These are phyloP conservation scores for Cymodocea nodosa DNA, from an alignment of 116 monocot species.

Conservation along the genomic window DNA sequence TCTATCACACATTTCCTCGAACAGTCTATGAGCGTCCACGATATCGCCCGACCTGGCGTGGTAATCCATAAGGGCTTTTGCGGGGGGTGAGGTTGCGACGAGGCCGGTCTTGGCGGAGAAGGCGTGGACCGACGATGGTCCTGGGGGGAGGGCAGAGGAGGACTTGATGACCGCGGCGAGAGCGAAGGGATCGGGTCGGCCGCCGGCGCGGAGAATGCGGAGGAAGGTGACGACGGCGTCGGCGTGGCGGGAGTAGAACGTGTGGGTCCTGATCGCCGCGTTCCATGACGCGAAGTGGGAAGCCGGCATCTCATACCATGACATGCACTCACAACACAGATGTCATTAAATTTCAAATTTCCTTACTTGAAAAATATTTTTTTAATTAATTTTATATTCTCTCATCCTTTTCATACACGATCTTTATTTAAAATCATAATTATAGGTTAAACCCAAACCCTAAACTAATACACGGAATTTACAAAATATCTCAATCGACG, in stretches of 20 bases:
- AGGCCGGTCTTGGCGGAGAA: slow-evolving; percentile 22
- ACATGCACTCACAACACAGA: too few species aligned
- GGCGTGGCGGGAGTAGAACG: slow-evolving; percentile 8
- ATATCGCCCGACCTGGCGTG: slow-evolving; percentile 28
- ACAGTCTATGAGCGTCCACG: slow-evolving; percentile 24
- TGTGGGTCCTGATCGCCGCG: slow-evolving; percentile 5
- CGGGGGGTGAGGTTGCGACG: slow-evolving; percentile 1
- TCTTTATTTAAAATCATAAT: too few species aligned
- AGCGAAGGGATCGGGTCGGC: slow-evolving; percentile 40
- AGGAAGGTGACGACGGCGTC: slow-evolving; percentile 17
- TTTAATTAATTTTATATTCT: too few species aligned
- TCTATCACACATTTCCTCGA: slow-evolving; percentile 12
- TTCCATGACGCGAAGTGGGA: neutral
- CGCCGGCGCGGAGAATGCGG: slow-evolving; percentile 12
- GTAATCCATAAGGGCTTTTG: slow-evolving; percentile 49
- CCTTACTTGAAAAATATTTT: too few species aligned
- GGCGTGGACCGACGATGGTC: slow-evolving; percentile 25
- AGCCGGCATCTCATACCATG: too few species aligned
- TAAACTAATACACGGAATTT: too few species aligned
- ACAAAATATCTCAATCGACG: too few species aligned
- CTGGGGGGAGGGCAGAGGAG: slow-evolving; percentile 11
- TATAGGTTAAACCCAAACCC: too few species aligned
- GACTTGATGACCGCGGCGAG: slow-evolving; percentile 43
- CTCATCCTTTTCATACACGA: too few species aligned
- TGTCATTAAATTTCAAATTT: too few species aligned